phyloP scores from a whole-genome alignment of 139 green algal genomes.

The Desmodesmus armatus region DNA sequence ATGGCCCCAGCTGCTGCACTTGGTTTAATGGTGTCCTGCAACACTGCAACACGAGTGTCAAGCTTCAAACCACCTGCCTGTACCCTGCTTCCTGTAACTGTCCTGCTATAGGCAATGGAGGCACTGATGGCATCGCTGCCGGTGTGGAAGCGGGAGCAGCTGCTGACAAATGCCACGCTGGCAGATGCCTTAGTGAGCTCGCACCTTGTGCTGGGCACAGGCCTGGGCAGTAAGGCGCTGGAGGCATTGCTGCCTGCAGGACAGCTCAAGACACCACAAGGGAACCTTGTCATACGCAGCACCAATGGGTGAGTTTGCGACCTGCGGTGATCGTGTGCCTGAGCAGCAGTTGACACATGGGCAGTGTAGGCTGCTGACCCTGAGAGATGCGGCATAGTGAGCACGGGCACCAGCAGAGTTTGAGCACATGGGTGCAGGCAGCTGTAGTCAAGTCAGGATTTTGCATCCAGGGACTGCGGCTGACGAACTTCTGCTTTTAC shows the following conservation, averaged over 20 bases:
- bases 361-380: neutral
- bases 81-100: neutral
- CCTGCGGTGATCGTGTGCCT: neutral
- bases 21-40: neutral
- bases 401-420: neutral
- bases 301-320: neutral
- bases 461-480: no score
- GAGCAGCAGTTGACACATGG: neutral
- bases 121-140: neutral
- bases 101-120: neutral
- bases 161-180: neutral
- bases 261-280: neutral
- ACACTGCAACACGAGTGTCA: neutral
- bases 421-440: neutral
- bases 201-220: slow-evolving; percentile 6
- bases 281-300: neutral
- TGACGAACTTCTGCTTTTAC: no score
- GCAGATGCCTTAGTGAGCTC: slow-evolving; percentile 4
- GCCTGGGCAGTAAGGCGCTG: slow-evolving; percentile 26
- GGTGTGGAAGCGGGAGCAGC: neutral
- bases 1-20: neutral
- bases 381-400: neutral
- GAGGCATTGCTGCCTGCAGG: neutral
- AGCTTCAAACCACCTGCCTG: neutral
- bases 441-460: no score